A percentile compares a stretch with the other conserved stretches of the same genome.
These are phyloP conservation scores for Radiomyces spectabilis DNA, from an alignment of 192 early-diverging fungal species.

Conservation along the genomic window DNA sequence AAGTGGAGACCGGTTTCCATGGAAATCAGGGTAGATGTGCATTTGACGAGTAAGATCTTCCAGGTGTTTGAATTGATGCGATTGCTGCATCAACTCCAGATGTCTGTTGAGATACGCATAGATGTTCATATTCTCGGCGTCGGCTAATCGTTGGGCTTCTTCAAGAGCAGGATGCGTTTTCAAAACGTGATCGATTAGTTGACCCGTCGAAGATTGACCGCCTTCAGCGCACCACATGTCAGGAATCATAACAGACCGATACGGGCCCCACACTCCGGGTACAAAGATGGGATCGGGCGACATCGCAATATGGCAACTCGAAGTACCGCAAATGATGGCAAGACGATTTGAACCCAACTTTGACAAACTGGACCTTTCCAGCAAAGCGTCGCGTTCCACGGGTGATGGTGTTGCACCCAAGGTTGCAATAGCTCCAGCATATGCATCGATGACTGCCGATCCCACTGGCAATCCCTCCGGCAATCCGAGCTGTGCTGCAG, in stretches of 20 bases:
- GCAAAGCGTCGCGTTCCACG: slow-evolving; percentile 2
- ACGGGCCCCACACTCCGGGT: slow-evolving; percentile 55
- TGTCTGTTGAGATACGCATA: slow-evolving; percentile 45
- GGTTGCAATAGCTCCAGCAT: slow-evolving; percentile 58
- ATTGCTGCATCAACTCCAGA: slow-evolving; percentile 22
- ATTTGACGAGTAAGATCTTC: slow-evolving; percentile 34
- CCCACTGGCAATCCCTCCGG: slow-evolving; percentile 47
- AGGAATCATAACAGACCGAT: slow-evolving; percentile 46
- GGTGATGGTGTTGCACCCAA: slow-evolving; percentile 32
- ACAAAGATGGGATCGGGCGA: slow-evolving; percentile 44
- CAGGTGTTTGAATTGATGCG: slow-evolving; percentile 9
- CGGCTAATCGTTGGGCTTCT: slow-evolving; percentile 20
- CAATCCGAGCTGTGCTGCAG: slow-evolving; percentile 52
- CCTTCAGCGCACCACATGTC: slow-evolving; percentile 57
- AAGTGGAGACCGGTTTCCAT: slow-evolving; percentile 70
- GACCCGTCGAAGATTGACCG: slow-evolving; percentile 68
- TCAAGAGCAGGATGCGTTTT: slow-evolving; percentile 46
- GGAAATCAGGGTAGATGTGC: slow-evolving; percentile 70
- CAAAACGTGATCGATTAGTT: slow-evolving; percentile 55
- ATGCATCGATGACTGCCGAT: slow-evolving; percentile 65
- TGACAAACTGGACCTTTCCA: background rate
- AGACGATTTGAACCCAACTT: slow-evolving; percentile 24
- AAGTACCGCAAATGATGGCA: slow-evolving; percentile 67
- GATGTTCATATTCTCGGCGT: slow-evolving; percentile 17
- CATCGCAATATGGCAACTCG: slow-evolving; percentile 64